These are phyloP conservation scores for Erodium moschatum DNA, from an alignment of 441 rosid genomes.

Conservation along the genomic window DNA sequence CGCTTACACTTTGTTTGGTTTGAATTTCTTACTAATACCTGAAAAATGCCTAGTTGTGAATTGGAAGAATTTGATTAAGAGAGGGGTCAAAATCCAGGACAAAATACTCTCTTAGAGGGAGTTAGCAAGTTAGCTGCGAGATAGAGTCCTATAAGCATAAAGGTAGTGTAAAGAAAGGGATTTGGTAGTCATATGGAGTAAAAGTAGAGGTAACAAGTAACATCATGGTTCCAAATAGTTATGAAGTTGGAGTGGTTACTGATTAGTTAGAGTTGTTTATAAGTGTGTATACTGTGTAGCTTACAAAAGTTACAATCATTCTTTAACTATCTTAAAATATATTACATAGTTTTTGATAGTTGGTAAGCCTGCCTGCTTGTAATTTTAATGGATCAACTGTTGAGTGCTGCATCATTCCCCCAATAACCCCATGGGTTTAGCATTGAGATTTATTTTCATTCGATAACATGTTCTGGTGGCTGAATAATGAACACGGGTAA, in stretches of 20 bases:
- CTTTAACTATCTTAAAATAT: no score
- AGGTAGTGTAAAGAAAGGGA: not conserved
- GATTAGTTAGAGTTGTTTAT: not conserved
- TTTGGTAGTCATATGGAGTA: not conserved
- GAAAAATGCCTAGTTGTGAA: not conserved
- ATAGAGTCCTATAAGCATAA: not conserved
- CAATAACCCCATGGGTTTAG: not conserved
- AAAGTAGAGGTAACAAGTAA: not conserved
- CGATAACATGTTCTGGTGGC: not conserved
- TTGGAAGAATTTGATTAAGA: not conserved
- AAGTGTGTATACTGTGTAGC: no score
- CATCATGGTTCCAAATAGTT: not conserved
- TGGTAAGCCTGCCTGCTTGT: constrained; percentile 2
- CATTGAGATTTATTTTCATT: not conserved
- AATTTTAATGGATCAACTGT: not conserved
- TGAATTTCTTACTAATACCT: not conserved
- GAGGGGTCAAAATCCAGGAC: not conserved
- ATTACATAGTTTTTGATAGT: not conserved
- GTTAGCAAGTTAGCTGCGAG: not conserved
- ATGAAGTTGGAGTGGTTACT: not conserved
- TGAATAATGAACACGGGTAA: not conserved
- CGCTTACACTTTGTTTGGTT: not conserved
- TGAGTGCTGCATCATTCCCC: not conserved
- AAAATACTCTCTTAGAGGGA: not conserved
- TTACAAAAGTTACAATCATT: no score